A percentile compares a stretch with the other conserved stretches of the same genome.
Conservation (phyloP, 805 yeast species). For the Jamesozyma gamospora region DNA sequence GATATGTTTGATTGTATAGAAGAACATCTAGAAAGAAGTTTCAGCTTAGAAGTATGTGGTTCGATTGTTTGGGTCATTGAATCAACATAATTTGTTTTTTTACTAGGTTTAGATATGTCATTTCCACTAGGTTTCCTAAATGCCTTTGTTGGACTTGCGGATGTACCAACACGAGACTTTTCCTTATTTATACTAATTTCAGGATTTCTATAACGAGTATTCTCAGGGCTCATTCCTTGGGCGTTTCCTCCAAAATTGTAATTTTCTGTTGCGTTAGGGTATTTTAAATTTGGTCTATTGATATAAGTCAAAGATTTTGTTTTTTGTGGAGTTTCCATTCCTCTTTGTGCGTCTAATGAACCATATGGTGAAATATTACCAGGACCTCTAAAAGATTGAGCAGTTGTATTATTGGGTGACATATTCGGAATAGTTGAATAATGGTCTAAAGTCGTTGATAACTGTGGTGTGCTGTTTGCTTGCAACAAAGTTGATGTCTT, state of each 20-base stretch:
- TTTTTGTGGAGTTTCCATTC: too few relatives aligned
- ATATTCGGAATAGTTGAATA: neutral
- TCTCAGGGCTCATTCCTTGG: too few relatives aligned
- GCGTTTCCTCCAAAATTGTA: too few relatives aligned
- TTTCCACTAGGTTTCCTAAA: neutral
- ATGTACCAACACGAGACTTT: too few relatives aligned
- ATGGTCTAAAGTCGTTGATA: too few relatives aligned
- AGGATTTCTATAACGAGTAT: too few relatives aligned
- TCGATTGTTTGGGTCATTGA: neutral
- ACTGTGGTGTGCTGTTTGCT: too few relatives aligned
- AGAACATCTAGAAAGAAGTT: conserved; percentile 1
- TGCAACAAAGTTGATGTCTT: neutral
- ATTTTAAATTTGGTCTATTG: neutral
- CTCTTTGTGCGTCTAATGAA: neutral
- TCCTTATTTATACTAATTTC: too few relatives aligned
- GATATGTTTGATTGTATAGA: conserved; percentile 1
- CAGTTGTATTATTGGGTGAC: neutral
- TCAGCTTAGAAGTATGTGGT: neutral
- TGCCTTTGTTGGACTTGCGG: too few relatives aligned
- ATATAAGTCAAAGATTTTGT: neutral
- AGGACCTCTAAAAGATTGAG: neutral
- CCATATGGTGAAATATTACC: neutral
- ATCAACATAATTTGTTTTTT: neutral
- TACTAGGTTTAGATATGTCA: neutral
- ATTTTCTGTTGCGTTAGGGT: neutral